Evolutionary conservation across 371 early-diverging fungal species (phyloP).

Genomic region (Batkoa obscura): DNA sequence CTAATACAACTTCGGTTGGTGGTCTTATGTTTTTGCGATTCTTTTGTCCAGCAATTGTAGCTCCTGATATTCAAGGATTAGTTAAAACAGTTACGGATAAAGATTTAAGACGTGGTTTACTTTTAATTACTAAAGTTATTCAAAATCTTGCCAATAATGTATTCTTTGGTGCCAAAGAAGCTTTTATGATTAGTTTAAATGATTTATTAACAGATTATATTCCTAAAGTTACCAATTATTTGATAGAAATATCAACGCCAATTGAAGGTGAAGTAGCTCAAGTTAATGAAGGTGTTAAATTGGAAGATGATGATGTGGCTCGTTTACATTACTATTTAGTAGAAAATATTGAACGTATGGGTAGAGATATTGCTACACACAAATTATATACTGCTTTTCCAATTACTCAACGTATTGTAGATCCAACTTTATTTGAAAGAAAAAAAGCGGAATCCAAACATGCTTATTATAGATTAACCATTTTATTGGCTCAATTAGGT

Average conservation of each 20-base stretch:
- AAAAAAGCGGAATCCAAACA: conserved; percentile 19
- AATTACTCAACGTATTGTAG: neutral
- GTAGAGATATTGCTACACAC: conserved; percentile 33
- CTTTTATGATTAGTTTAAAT: conserved; percentile 75
- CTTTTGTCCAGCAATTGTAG: conserved; percentile 87
- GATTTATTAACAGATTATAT: conserved; percentile 58
- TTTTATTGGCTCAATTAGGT: conserved; percentile 66
- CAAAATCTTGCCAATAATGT: conserved; percentile 90
- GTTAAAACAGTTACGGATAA: conserved; percentile 26
- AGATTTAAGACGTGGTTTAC: conserved; percentile 62
- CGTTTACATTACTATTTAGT: conserved; percentile 43
- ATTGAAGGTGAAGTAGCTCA: neutral
- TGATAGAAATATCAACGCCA: conserved; percentile 30
- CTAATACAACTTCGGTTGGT: conserved; percentile 72
- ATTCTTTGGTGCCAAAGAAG: conserved; percentile 80
- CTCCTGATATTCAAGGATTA: conserved; percentile 50
- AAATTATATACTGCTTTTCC: conserved; percentile 7
- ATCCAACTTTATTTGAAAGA: conserved; percentile 14
- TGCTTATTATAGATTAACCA: conserved; percentile 51
- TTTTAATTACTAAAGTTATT: conserved; percentile 83
- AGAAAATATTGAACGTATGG: conserved; percentile 49
- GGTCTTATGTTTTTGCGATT: conserved; percentile 89
- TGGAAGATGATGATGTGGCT: conserved; percentile 34
- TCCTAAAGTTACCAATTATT: conserved; percentile 34
- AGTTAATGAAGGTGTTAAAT: neutral